These are phyloP conservation scores for Candida tallmaniae DNA, from an alignment of 805 yeast species.

Conservation along the genomic window DNA sequence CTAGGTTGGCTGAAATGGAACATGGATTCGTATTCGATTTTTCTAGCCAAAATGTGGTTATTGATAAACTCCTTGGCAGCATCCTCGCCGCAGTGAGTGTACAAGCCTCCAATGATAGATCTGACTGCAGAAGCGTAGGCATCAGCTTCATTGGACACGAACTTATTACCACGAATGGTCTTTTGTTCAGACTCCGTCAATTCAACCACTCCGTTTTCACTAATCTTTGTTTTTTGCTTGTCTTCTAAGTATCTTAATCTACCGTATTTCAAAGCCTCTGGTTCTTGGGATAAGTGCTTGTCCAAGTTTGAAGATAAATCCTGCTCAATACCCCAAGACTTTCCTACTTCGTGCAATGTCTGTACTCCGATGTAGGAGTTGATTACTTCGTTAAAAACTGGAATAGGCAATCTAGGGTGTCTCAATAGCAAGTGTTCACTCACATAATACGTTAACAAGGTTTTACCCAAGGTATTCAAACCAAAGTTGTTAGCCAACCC, in stretches of 20 bases:
- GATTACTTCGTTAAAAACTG: conserved; percentile 69
- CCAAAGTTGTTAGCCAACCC: conserved; percentile 71
- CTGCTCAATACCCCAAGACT: conserved; percentile 83
- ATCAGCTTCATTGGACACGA: conserved; percentile 33
- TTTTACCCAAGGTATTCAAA: conserved; percentile 76
- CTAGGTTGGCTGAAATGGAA: conserved; percentile 84
- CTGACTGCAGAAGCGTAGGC: conserved; percentile 71
- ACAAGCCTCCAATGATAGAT: conserved; percentile 78
- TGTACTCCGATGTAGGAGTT: conserved; percentile 69
- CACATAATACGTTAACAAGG: conserved; percentile 68
- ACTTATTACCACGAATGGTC: conserved; percentile 15
- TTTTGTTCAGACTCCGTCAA: conserved; percentile 23
- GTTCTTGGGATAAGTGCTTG: conserved; percentile 64
- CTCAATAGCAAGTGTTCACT: conserved; percentile 66
- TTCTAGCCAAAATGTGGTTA: conserved; percentile 76
- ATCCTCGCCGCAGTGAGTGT: conserved; percentile 65
- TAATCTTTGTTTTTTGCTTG: conserved; percentile 22
- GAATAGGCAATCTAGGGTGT: conserved; percentile 88
- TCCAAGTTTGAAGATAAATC: conserved; percentile 63
- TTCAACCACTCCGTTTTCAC: conserved; percentile 49
- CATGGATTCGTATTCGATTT: conserved; percentile 67
- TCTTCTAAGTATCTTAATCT: conserved; percentile 50
- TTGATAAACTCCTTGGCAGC: conserved; percentile 65
- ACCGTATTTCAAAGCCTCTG: conserved; percentile 64
- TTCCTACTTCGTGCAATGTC: conserved; percentile 63